Conservation (phyloP, 2,329 filamentous ascomycete genomes). For the Xylariaceae sp. region DNA sequence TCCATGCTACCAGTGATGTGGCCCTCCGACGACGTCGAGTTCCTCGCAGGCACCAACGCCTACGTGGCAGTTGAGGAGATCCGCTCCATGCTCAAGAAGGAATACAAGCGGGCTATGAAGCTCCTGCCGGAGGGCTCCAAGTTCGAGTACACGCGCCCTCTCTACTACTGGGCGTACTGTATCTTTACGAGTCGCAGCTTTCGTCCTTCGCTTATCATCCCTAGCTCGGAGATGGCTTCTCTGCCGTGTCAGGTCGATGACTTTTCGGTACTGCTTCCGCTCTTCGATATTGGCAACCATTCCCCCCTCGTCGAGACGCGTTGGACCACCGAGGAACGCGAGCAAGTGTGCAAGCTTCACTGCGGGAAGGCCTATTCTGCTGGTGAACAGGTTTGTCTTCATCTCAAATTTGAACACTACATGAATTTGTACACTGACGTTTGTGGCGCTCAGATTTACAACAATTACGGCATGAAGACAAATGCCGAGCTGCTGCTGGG, state of each 20-base stretch:
- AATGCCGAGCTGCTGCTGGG: slow-evolving; percentile 66
- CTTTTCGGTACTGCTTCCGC: slow-evolving; percentile 64
- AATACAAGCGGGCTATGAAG: slow-evolving; percentile 40
- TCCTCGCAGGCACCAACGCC: slow-evolving; percentile 37
- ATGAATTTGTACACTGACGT: too few relatives aligned
- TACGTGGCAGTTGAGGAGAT: slow-evolving; percentile 34
- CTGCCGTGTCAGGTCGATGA: slow-evolving; percentile 45
- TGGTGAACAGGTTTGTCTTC: slow-evolving; percentile 39
- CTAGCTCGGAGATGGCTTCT: slow-evolving; percentile 26
- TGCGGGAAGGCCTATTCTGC: slow-evolving; percentile 39
- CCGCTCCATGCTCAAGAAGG: slow-evolving; percentile 38
- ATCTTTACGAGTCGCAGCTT: slow-evolving; percentile 65
- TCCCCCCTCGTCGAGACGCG: slow-evolving; percentile 48
- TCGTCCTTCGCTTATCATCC: slow-evolving; percentile 53
- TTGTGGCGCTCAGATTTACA: slow-evolving; percentile 26
- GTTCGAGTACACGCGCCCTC: slow-evolving; percentile 37
- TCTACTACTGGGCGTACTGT: slow-evolving; percentile 62
- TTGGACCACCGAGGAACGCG: slow-evolving; percentile 50
- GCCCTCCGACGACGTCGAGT: slow-evolving; percentile 53
- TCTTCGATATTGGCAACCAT: slow-evolving; percentile 71
- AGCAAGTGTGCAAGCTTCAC: slow-evolving; percentile 37
- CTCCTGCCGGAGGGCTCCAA: slow-evolving; percentile 31
- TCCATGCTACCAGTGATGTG: slow-evolving; percentile 62
- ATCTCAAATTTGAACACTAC: too few relatives aligned
- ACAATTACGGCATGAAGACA: slow-evolving; percentile 68